A percentile compares a stretch with the other conserved stretches of the same genome.
Conservation (phyloP, 2,329 filamentous ascomycete species). For the Fusarium albidum region DNA sequence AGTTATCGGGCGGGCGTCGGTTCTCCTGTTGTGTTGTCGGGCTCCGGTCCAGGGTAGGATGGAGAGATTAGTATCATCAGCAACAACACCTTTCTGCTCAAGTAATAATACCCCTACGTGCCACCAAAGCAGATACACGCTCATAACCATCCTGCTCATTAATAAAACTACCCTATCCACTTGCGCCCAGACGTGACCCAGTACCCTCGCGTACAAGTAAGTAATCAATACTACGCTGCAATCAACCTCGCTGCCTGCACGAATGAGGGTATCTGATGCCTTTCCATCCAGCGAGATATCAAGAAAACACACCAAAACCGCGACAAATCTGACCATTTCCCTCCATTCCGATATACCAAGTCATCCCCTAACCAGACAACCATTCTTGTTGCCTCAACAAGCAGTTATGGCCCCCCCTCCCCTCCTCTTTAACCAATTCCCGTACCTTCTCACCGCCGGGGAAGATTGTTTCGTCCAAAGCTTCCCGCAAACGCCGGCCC, state of each 20-base stretch:
- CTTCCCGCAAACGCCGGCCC: constrained; percentile 44
- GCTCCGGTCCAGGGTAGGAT: no score
- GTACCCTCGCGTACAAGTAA: constrained; percentile 15
- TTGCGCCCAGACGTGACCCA: constrained; percentile 1
- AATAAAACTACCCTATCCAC: constrained; percentile 10
- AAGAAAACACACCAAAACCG: constrained; percentile 28
- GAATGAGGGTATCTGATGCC: constrained; percentile 43
- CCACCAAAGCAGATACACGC: no score
- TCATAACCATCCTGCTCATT: constrained; percentile 9
- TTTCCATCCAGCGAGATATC: constrained; percentile 36
- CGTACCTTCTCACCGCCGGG: constrained; percentile 53
- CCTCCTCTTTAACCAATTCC: constrained; percentile 7
- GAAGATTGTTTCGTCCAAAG: constrained; percentile 56
- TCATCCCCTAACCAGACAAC: background rate
- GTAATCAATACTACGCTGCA: constrained; percentile 28
- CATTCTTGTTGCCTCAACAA: background rate
- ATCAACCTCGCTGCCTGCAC: constrained; percentile 32
- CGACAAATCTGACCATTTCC: constrained; percentile 3
- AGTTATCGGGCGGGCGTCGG: no score
- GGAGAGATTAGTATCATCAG: no score
- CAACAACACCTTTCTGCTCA: no score
- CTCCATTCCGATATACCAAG: background rate
- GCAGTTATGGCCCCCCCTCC: constrained; percentile 14
- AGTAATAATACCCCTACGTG: no score
- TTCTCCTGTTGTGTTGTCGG: no score